Percentiles rank a stretch among this genome's conserved stretches.
Conservation (phyloP, 176 grass and related monocot genomes). For the Oryza glumipatula region DNA sequence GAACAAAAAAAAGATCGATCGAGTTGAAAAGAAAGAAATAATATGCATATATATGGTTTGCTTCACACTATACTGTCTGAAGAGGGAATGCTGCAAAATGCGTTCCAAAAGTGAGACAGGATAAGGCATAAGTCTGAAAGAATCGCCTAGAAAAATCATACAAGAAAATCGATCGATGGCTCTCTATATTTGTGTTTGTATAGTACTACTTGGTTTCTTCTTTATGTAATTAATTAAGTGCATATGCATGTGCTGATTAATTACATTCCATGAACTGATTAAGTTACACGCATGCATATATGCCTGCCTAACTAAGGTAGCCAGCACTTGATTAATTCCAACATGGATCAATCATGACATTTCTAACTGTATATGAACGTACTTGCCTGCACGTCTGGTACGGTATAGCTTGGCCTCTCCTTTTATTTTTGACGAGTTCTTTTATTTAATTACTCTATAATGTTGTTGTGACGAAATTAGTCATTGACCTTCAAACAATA, state of each 20-base stretch:
- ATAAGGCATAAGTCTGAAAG: conserved; percentile 23
- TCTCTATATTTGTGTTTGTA: not conserved
- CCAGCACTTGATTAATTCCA: not conserved
- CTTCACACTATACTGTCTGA: not conserved
- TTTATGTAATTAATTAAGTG: not conserved
- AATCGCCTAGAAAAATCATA: not conserved
- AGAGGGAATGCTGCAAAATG: conserved; percentile 50
- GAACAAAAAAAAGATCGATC: not conserved
- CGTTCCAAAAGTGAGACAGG: conserved; percentile 49
- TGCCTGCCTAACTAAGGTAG: not conserved
- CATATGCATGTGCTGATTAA: not conserved
- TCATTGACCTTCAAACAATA: not conserved
- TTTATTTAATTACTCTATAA: not conserved
- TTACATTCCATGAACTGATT: not conserved
- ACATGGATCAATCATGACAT: conserved; percentile 2
- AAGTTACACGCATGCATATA: not conserved
- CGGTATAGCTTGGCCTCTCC: not conserved
- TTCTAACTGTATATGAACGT: not conserved
- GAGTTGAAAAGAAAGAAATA: not conserved
- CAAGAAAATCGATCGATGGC: not conserved
- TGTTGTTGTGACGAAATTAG: not conserved
- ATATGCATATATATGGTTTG: not conserved
- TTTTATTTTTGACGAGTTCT: not conserved
- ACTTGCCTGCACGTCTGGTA: no score
- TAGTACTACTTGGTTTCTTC: not conserved